Evolutionary conservation across 306 rosid genomes (phyloP).

Genomic region (Datisca glomerata): DNA sequence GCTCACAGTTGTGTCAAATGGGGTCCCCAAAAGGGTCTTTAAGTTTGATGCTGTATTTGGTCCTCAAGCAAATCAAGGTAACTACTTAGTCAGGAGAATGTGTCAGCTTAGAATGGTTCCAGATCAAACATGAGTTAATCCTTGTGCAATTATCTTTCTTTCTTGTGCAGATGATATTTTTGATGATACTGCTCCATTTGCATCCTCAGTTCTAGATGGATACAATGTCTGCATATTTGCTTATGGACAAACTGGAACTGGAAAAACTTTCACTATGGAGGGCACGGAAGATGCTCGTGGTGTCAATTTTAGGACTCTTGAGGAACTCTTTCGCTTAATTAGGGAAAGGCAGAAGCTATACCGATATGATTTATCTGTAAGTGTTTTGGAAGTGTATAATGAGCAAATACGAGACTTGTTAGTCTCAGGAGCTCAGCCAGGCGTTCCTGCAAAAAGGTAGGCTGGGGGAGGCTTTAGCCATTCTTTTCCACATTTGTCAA

Average conservation of each 20-base stretch:
- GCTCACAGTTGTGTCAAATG: slow-evolving; percentile 66
- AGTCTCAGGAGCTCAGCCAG: slow-evolving; percentile 59
- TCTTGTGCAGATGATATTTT: slow-evolving; percentile 51
- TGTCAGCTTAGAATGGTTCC: too few relatives aligned
- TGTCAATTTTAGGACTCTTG: slow-evolving; percentile 87
- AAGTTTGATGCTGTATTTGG: slow-evolving; percentile 85
- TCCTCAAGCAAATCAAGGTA: slow-evolving; percentile 88
- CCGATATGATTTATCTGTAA: slow-evolving; percentile 65
- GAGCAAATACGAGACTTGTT: slow-evolving; percentile 93
- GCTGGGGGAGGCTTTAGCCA: neutral
- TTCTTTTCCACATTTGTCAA: slow-evolving; percentile 8
- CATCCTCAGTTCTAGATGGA: slow-evolving; percentile 81
- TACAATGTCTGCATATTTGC: slow-evolving; percentile 95
- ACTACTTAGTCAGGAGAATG: too few relatives aligned
- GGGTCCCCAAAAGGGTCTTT: slow-evolving; percentile 52
- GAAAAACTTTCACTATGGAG: slow-evolving; percentile 96
- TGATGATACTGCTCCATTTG: slow-evolving; percentile 76
- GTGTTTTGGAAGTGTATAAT: slow-evolving; percentile 93
- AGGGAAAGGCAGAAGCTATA: slow-evolving; percentile 41
- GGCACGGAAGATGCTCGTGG: slow-evolving; percentile 87
- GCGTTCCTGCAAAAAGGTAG: slow-evolving; percentile 59
- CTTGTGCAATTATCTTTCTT: too few relatives aligned
- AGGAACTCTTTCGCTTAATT: slow-evolving; percentile 61
- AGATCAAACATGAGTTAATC: too few relatives aligned
- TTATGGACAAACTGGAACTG: slow-evolving; percentile 92